These are phyloP conservation scores for Debaryomyces coudertii DNA, from an alignment of 1,139 yeast species.

Conservation along the genomic window DNA sequence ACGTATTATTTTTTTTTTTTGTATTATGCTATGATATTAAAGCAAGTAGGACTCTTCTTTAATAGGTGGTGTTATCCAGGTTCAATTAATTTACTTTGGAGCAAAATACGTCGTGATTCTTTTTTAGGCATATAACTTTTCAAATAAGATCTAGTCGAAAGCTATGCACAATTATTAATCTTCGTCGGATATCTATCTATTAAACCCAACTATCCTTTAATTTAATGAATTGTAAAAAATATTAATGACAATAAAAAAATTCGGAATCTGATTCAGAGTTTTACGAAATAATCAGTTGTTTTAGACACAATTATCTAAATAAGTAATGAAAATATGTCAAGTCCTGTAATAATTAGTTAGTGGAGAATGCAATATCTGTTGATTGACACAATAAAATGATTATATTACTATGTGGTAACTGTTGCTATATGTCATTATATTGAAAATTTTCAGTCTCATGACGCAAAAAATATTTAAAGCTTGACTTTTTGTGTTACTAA, in stretches of 20 bases:
- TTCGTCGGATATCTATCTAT: background rate
- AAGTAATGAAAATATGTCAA: background rate
- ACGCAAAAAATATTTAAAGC: slow-evolving; percentile 3
- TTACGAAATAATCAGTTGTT: background rate
- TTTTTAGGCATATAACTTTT: slow-evolving; percentile 49
- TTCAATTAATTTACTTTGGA: slow-evolving; percentile 35
- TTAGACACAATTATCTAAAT: background rate
- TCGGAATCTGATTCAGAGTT: background rate
- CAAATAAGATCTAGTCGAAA: slow-evolving; percentile 9
- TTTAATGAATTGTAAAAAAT: slow-evolving; percentile 1
- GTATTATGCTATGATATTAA: background rate
- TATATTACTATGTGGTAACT: background rate
- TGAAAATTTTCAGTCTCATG: slow-evolving; percentile 9
- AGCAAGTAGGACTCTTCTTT: background rate
- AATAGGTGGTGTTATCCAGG: slow-evolving; percentile 44
- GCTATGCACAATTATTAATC: slow-evolving; percentile 7
- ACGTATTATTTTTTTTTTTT: background rate
- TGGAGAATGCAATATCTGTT: background rate
- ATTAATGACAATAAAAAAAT: background rate
- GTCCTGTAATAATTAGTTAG: background rate
- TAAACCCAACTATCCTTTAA: slow-evolving; percentile 1
- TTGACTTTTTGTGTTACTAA: slow-evolving; percentile 1
- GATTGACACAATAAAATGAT: background rate
- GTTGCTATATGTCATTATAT: slow-evolving; percentile 1
- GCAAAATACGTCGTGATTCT: slow-evolving; percentile 44